These are phyloP conservation scores for Debaryomyces udenii DNA, from an alignment of 1,139 yeast genomes.

Conservation along the genomic window DNA sequence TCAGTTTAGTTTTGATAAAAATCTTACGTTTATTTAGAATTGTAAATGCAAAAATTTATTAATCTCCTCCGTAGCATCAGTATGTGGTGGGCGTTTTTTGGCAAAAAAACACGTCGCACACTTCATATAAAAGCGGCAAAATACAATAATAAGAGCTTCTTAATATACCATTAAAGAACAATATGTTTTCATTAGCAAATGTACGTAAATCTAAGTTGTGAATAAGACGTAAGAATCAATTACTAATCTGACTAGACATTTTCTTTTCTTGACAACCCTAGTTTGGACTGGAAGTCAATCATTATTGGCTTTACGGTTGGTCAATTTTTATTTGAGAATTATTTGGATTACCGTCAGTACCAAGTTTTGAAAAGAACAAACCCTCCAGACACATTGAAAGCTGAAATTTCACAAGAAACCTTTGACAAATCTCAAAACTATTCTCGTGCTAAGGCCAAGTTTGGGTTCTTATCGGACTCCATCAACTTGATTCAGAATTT, in stretches of 20 bases:
- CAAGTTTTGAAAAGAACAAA: conserved; percentile 56
- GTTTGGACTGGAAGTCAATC: conserved; percentile 77
- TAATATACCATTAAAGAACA: neutral
- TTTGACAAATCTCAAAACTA: conserved; percentile 79
- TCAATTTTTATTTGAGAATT: conserved; percentile 74
- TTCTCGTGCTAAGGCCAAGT: conserved; percentile 78
- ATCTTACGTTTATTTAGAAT: conserved; percentile 16
- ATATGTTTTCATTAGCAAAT: conserved; percentile 25
- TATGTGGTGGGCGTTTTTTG: neutral
- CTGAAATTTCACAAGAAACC: conserved; percentile 69
- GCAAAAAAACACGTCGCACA: conserved; percentile 9
- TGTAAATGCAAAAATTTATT: conserved; percentile 10
- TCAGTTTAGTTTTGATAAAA: conserved; percentile 16
- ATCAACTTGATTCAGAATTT: conserved; percentile 59
- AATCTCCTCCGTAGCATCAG: neutral
- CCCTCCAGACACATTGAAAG: conserved; percentile 66
- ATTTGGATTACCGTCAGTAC: conserved; percentile 77
- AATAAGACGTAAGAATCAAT: neutral
- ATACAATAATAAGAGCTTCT: neutral
- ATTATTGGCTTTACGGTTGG: conserved; percentile 76
- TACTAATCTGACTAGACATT: conserved; percentile 23
- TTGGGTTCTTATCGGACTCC: conserved; percentile 60
- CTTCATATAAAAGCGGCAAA: conserved; percentile 8
- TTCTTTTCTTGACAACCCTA: conserved; percentile 43
- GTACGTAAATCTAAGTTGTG: conserved; percentile 18